A percentile compares a stretch with the other conserved stretches of the same genome.
phyloP scores from a whole-genome alignment of 129 eudicot species.

The Flaveria ramosissima region DNA sequence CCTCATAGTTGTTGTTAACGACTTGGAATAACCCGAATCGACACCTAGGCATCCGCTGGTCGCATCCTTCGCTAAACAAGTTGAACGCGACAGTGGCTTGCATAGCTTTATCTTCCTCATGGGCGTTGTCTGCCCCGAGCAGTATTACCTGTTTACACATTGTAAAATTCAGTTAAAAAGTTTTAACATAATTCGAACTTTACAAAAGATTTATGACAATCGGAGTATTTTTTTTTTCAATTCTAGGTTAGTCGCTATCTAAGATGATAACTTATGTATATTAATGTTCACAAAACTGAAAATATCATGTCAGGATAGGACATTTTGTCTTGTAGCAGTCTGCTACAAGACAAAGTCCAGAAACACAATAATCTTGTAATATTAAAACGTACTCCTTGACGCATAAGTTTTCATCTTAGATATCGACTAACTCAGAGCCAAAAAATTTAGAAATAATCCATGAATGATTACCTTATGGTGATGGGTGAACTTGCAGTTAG shows the following conservation, averaged over 20 bases:
- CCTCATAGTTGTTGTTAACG: conserved; percentile 29
- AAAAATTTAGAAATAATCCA: no score
- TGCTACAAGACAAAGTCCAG: neutral
- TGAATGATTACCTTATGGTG: conserved; percentile 5
- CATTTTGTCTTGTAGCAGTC: neutral
- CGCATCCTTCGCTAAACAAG: conserved; percentile 18
- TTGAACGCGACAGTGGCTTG: conserved; percentile 16
- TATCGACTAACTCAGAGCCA: neutral
- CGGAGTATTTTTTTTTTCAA: neutral
- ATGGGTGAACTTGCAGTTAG: conserved; percentile 38
- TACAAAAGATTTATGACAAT: no score
- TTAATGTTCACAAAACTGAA: neutral
- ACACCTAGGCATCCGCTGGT: conserved; percentile 35
- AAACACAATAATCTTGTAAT: neutral
- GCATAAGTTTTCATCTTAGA: neutral
- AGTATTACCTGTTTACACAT: neutral
- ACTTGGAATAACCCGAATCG: conserved; percentile 31
- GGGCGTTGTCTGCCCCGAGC: conserved; percentile 15
- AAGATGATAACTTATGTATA: neutral
- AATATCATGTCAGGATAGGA: no score
- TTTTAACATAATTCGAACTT: no score
- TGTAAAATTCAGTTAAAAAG: neutral
- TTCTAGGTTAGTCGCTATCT: neutral
- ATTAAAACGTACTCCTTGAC: neutral
- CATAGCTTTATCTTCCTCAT: conserved; percentile 20